Percentiles rank a stretch among this genome's conserved stretches.
These are phyloP conservation scores for Boletus bicolor DNA, from an alignment of 768 basidiomycete genomes.

Conservation along the genomic window DNA sequence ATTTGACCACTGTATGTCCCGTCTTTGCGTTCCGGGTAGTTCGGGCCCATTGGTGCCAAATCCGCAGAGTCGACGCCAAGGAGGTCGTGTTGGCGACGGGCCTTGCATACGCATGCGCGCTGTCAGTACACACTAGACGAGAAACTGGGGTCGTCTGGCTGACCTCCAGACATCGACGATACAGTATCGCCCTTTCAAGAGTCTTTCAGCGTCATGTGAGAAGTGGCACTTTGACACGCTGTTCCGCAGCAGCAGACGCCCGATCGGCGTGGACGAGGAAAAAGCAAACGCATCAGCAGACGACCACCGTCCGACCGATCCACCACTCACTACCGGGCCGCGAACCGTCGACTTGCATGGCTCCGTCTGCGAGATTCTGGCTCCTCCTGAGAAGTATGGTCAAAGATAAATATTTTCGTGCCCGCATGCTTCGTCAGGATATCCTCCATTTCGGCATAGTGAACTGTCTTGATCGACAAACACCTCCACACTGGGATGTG, in stretches of 20 bases:
- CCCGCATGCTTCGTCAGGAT: conserved; percentile 37
- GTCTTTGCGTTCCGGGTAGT: conserved; percentile 31
- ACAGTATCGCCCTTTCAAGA: too few relatives aligned
- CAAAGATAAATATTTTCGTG: conserved; percentile 40
- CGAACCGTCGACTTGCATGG: conserved; percentile 2
- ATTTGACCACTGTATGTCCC: conserved; percentile 22
- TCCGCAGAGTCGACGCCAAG: conserved; percentile 33
- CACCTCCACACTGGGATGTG: conserved; percentile 27
- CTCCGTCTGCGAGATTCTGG: neutral
- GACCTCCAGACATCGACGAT: too few relatives aligned
- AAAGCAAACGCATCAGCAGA: too few relatives aligned
- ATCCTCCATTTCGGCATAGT: conserved; percentile 40
- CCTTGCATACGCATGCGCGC: neutral
- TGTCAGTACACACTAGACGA: neutral
- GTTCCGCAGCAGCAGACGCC: too few relatives aligned
- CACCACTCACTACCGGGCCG: conserved; percentile 28
- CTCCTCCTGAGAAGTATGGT: conserved; percentile 37
- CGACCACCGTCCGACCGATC: neutral
- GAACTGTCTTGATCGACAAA: conserved; percentile 35
- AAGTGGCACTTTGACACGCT: too few relatives aligned
- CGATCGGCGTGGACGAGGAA: too few relatives aligned
- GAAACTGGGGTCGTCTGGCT: too few relatives aligned
- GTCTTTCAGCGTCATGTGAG: too few relatives aligned
- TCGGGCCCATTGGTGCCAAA: conserved; percentile 32
- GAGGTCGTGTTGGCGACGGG: conserved; percentile 37